phyloP scores from a whole-genome alignment of 352 stramenopile species.

The Phytophthora europaea region DNA sequence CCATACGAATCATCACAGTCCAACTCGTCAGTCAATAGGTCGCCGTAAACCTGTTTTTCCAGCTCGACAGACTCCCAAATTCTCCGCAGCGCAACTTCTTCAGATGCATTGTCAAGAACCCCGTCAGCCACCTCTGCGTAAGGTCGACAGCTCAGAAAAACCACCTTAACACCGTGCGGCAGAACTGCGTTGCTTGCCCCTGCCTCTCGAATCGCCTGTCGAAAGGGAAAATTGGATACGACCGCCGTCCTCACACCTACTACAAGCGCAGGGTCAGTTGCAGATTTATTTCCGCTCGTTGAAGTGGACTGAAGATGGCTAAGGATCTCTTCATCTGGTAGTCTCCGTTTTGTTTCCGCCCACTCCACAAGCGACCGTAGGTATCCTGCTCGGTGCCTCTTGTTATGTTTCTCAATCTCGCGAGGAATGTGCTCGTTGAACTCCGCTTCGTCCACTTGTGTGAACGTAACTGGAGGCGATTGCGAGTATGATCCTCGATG shows the following conservation, averaged over 20 bases:
- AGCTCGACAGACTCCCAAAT: slow-evolving; percentile 13
- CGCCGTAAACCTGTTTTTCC: slow-evolving; percentile 22
- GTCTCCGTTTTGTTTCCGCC: background rate
- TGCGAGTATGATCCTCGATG: background rate
- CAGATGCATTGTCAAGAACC: too few relatives aligned
- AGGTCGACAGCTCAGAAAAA: slow-evolving; percentile 19
- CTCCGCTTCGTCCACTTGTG: background rate
- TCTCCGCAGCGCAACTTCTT: background rate
- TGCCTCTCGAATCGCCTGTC: slow-evolving; percentile 47
- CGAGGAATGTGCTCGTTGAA: background rate
- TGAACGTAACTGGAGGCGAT: background rate
- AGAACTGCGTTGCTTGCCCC: slow-evolving; percentile 33
- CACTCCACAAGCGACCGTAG: background rate
- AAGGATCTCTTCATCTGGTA: background rate
- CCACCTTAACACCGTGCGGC: slow-evolving; percentile 5
- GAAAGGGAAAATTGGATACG: slow-evolving; percentile 26
- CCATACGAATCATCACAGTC: slow-evolving; percentile 59
- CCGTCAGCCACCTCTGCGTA: background rate
- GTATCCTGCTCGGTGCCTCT: background rate
- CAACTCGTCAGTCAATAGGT: slow-evolving; percentile 58
- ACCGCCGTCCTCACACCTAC: slow-evolving; percentile 55
- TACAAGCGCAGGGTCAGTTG: slow-evolving; percentile 19
- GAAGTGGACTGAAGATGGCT: background rate
- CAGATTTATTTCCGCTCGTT: background rate
- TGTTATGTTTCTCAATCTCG: background rate